Conservation (phyloP, 2,329 filamentous ascomycete genomes). For the Penicillium capsulatum region DNA sequence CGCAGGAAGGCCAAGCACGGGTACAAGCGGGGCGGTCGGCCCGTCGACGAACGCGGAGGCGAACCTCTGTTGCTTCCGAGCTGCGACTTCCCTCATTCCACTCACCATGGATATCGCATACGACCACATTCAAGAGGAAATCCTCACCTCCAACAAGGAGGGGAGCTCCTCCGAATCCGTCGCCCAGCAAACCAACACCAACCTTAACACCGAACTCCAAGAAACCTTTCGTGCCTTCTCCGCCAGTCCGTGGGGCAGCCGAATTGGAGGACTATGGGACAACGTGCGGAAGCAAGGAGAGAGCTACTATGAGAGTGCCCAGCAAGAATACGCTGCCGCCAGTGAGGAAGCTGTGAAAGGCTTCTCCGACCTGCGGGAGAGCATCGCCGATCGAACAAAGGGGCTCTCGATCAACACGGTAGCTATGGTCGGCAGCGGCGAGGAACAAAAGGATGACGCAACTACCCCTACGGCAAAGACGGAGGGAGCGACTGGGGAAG, state of each 20-base stretch:
- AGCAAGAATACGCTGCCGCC: conserved; percentile 76
- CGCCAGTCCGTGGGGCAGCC: conserved; percentile 83
- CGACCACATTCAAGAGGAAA: conserved; percentile 90
- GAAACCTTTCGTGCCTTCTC: conserved; percentile 94
- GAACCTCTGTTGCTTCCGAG: conserved; percentile 16
- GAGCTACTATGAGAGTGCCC: conserved; percentile 76
- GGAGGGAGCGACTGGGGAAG: conserved; percentile 15
- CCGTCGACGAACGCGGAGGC: conserved; percentile 30
- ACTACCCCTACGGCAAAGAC: conserved; percentile 26
- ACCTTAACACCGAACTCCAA: conserved; percentile 83
- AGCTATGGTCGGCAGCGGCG: conserved; percentile 22
- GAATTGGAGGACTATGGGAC: conserved; percentile 81
- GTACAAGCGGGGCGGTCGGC: conserved; percentile 28
- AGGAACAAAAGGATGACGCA: conserved; percentile 28
- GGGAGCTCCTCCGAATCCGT: conserved; percentile 42
- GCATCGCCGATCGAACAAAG: conserved; percentile 68
- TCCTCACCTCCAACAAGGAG: conserved; percentile 55
- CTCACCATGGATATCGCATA: conserved; percentile 85
- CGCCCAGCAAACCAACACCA: conserved; percentile 37
- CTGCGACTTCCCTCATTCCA: conserved; percentile 7
- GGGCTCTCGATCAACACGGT: conserved; percentile 60
- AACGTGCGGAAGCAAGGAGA: conserved; percentile 94
- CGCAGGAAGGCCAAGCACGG: conserved; percentile 2
- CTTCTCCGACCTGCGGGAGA: conserved; percentile 64
- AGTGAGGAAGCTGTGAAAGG: conserved; percentile 78